Percentiles rank a stretch among this genome's conserved stretches.
Evolutionary conservation across 306 rosid species (phyloP).

Genomic region (Sicyos edulis): DNA sequence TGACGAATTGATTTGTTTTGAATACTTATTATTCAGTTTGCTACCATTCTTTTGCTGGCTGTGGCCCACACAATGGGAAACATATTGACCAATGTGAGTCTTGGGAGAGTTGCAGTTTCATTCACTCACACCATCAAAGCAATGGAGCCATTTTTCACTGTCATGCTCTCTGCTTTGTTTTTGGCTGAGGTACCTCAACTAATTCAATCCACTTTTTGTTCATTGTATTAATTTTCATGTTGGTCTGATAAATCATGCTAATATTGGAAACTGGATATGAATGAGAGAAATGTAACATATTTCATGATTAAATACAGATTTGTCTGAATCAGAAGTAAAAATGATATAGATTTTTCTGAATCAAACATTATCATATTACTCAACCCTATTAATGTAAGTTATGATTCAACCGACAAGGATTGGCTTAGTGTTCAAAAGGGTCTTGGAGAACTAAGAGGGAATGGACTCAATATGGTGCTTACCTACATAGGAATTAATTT

Average conservation of each 20-base stretch:
- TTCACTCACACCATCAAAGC: constrained; percentile 97
- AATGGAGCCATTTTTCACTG: constrained; percentile 88
- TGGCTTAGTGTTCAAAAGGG: too few species aligned
- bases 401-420: too few species aligned
- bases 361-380: too few species aligned
- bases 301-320: background rate
- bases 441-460: too few species aligned
- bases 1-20: background rate
- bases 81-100: constrained; percentile 89
- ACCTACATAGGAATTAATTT: too few species aligned
- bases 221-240: background rate
- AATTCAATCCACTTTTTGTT: background rate
- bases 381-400: too few species aligned
- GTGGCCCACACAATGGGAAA: constrained; percentile 76
- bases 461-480: too few species aligned
- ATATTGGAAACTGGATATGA: background rate
- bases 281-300: background rate
- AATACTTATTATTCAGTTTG: constrained; percentile 39
- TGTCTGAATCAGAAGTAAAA: too few species aligned
- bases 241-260: background rate
- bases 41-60: constrained; percentile 70
- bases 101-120: constrained; percentile 88
- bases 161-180: constrained; percentile 77
- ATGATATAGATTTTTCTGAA: too few species aligned
- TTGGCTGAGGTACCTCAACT: constrained; percentile 65